Evolutionary conservation across 768 basidiomycete genomes (phyloP).

Genomic region (Pisolithus marmoratus): DNA sequence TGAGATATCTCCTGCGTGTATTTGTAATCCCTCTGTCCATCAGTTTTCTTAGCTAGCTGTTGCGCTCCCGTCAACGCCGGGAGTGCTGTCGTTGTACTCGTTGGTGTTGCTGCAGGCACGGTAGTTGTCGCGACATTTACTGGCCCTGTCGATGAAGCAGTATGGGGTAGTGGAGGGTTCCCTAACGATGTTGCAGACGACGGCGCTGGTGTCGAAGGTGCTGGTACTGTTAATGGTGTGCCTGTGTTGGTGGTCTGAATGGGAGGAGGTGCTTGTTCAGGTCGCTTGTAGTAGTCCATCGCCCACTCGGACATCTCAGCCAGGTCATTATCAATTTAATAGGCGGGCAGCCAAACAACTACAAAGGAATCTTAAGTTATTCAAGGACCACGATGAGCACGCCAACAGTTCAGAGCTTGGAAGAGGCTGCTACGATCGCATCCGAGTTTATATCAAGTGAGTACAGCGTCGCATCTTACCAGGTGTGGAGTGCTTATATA

Average conservation of each 20-base stretch:
- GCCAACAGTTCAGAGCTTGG: slow-evolving; percentile 33
- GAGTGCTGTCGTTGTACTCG: slow-evolving; percentile 1
- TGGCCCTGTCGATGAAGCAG: background rate
- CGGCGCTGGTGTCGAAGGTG: background rate
- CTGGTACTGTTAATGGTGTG: background rate
- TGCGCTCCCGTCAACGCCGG: slow-evolving; percentile 7
- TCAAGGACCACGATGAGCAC: slow-evolving; percentile 19
- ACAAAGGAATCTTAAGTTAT: no score
- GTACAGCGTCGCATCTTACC: slow-evolving; percentile 8
- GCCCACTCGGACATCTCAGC: background rate
- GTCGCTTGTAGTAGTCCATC: background rate
- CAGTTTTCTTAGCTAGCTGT: slow-evolving; percentile 2
- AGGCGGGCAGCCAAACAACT: no score
- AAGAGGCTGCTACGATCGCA: slow-evolving; percentile 45
- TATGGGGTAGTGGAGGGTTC: background rate
- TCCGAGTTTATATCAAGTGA: slow-evolving; percentile 45
- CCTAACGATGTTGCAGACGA: background rate
- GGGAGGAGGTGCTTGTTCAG: background rate
- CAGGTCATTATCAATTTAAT: no score
- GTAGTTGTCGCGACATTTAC: background rate
- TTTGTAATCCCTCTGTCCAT: slow-evolving; percentile 62
- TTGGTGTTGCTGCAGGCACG: slow-evolving; percentile 4
- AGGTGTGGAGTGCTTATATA: background rate
- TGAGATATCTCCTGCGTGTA: slow-evolving; percentile 91
- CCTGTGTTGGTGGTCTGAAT: background rate